Conservation (phyloP, 1,284 basidiomycete genomes). For the Cutaneotrichosporon mucoides region DNA sequence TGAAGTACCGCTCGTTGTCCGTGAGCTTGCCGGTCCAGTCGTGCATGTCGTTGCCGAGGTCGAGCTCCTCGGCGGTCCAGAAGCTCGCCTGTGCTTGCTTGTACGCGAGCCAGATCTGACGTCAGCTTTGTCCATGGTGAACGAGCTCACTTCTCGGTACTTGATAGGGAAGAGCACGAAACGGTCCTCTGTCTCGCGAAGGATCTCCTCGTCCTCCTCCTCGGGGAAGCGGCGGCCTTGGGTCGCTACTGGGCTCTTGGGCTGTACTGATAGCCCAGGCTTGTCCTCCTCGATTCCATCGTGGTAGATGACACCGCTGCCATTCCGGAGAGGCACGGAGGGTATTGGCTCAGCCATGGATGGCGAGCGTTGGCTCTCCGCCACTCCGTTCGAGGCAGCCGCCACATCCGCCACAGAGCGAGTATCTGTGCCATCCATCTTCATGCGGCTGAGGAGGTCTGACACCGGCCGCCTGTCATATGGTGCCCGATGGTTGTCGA, state of each 20-base stretch:
- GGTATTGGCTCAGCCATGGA: too few species aligned
- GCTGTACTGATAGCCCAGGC: neutral
- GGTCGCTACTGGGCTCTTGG: neutral
- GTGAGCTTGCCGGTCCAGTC: constrained; percentile 88
- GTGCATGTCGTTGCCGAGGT: constrained; percentile 79
- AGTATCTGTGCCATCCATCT: neutral
- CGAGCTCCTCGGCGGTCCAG: constrained; percentile 97
- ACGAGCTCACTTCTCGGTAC: constrained; percentile 61
- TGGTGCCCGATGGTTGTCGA: constrained; percentile 1
- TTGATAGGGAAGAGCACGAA: constrained; percentile 95
- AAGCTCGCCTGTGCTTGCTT: constrained; percentile 60
- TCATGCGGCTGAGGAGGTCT: neutral
- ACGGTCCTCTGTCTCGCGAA: constrained; percentile 62
- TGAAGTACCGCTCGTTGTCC: constrained; percentile 85
- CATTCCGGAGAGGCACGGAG: too few species aligned
- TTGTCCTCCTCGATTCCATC: neutral
- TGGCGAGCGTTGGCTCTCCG: too few species aligned
- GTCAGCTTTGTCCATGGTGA: neutral
- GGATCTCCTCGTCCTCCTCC: constrained; percentile 70
- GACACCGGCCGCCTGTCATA: neutral
- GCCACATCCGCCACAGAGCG: neutral
- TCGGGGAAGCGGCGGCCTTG: neutral
- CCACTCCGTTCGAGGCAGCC: too few species aligned
- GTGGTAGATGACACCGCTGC: too few species aligned
- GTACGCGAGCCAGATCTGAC: constrained; percentile 89